Evolutionary conservation across 2,329 filamentous ascomycete species (phyloP).

Genomic region (Clathrospora elynae): DNA sequence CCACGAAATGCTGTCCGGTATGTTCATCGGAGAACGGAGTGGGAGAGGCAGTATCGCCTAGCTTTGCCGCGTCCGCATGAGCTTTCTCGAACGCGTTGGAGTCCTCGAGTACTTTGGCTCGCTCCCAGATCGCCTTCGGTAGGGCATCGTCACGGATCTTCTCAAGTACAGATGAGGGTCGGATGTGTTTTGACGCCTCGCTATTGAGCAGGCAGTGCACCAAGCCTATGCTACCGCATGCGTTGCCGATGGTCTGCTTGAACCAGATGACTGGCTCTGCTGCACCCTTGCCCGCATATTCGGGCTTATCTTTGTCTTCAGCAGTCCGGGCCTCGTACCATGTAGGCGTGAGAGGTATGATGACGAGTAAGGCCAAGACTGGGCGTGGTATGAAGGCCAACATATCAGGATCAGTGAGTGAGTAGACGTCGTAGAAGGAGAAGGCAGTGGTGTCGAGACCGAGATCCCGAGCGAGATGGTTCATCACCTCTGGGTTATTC

Average conservation of each 20-base stretch:
- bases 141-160: conserved; percentile 52
- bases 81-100: conserved; percentile 52
- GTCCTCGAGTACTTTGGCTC: conserved; percentile 60
- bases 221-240: conserved; percentile 64
- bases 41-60: conserved; percentile 50
- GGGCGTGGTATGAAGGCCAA: conserved; percentile 59
- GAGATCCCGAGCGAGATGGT: conserved; percentile 55
- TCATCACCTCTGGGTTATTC: conserved; percentile 63
- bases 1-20: conserved; percentile 52
- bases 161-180: conserved; percentile 52
- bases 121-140: conserved; percentile 51
- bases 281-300: conserved; percentile 55
- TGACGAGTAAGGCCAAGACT: conserved; percentile 60
- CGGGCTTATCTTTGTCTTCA: conserved; percentile 49
- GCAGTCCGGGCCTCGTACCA: conserved; percentile 49
- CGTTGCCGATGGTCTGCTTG: conserved; percentile 63
- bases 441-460: conserved; percentile 53
- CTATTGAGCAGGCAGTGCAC: conserved; percentile 61
- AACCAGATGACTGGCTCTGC: conserved; percentile 63
- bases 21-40: conserved; percentile 34
- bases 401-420: conserved; percentile 56
- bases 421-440: conserved; percentile 61
- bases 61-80: conserved; percentile 50
- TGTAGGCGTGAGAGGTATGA: conserved; percentile 53
- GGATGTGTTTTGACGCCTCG: conserved; percentile 51